phyloP scores from a whole-genome alignment of 176 grass and related monocot genomes.

The Hordeum vulgare region DNA sequence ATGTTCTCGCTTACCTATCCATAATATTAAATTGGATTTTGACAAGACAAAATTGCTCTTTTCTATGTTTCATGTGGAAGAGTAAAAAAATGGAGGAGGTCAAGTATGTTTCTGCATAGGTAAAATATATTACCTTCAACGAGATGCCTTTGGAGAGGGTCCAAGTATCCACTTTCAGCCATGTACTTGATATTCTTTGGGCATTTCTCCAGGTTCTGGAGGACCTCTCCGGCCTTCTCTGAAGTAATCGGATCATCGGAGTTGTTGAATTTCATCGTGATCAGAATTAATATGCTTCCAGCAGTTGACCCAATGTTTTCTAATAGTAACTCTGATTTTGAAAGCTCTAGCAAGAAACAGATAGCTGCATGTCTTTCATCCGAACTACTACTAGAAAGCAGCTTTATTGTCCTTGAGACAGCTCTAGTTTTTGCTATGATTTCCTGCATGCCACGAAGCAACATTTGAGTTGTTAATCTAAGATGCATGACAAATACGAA shows the following conservation, averaged over 20 bases:
- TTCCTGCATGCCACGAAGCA: slow-evolving; percentile 39
- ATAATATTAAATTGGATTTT: neutral
- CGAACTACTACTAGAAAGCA: slow-evolving; percentile 56
- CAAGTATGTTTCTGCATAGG: neutral
- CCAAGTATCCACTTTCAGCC: slow-evolving; percentile 87
- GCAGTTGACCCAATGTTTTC: slow-evolving; percentile 57
- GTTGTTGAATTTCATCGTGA: slow-evolving; percentile 79
- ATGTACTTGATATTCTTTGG: slow-evolving; percentile 90
- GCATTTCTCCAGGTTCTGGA: slow-evolving; percentile 78
- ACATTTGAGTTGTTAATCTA: neutral
- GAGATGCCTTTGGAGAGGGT: slow-evolving; percentile 74
- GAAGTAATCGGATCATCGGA: slow-evolving; percentile 43
- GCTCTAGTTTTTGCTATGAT: slow-evolving; percentile 74
- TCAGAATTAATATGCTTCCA: slow-evolving; percentile 73
- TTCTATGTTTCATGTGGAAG: neutral
- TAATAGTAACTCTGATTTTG: slow-evolving; percentile 50
- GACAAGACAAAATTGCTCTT: neutral
- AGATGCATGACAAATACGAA: neutral
- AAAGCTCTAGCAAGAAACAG: slow-evolving; percentile 74
- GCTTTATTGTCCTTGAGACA: slow-evolving; percentile 52
- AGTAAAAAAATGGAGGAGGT: neutral
- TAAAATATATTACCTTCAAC: slow-evolving; percentile 59
- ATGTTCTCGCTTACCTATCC: neutral
- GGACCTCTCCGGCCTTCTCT: slow-evolving; percentile 55
- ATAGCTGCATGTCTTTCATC: slow-evolving; percentile 67